Evolutionary conservation across 495 filamentous ascomycete genomes (phyloP).

Genomic region (Aspergillus bertholletiae): DNA sequence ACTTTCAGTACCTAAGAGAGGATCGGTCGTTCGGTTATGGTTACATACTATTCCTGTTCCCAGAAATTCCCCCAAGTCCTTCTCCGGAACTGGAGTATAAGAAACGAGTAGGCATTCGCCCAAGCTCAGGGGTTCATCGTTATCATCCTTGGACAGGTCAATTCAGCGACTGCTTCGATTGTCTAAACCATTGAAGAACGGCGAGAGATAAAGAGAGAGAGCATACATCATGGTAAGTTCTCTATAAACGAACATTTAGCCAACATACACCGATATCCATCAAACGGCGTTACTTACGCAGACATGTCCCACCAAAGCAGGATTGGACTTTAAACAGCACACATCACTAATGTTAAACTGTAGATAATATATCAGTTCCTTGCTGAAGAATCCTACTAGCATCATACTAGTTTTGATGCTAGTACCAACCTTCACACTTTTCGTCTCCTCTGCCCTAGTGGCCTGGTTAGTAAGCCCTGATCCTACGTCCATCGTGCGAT

Average conservation of each 20-base stretch:
- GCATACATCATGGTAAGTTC: constrained; percentile 21
- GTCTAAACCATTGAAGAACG: neutral
- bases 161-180: neutral
- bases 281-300: constrained; percentile 10
- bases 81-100: constrained; percentile 16
- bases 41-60: constrained; percentile 28
- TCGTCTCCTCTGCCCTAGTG: neutral
- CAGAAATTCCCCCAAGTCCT: constrained; percentile 22
- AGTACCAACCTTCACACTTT: neutral
- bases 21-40: neutral
- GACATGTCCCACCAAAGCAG: constrained; percentile 23
- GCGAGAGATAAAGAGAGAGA: neutral
- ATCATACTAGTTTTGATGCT: neutral
- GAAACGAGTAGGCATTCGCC: constrained; percentile 11
- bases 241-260: constrained; percentile 14
- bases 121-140: constrained; percentile 13
- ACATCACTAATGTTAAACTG: constrained; percentile 24
- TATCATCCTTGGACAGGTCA: constrained; percentile 13
- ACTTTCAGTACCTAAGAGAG: neutral
- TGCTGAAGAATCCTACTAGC: neutral
- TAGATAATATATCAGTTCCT: neutral
- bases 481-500: neutral
- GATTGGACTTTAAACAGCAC: constrained; percentile 24
- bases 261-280: neutral
- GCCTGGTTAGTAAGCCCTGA: neutral